Base-by-base conservation (phyloP, 768 basidiomycete species). In the Russula foetens region DNA sequence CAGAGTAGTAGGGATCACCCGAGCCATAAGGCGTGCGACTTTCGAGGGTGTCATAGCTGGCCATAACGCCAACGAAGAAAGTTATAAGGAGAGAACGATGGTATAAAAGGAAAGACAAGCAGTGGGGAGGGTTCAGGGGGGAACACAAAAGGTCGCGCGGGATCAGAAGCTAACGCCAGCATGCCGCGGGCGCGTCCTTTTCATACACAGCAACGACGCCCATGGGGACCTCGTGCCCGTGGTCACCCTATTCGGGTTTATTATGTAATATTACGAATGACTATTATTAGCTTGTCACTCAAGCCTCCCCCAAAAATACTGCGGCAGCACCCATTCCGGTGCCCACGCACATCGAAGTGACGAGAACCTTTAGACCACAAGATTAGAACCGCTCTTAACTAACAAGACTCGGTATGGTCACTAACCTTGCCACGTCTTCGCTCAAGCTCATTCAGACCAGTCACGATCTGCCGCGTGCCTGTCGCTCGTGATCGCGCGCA, bases 261-360 rank as follows among this genome's bases (percentile, higher is more conserved):
- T 46, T 17, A 49, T 7, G 14, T 41, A 19, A 35, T 23, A 9
- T 0, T 29, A 35, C 35, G 14, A 7, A 35, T 6, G n/a, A n/a
- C n/a, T n/a, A n/a, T n/a, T n/a, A n/a, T 35, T 35, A 35, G 35
- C 9, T 35, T 11, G 2, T 19, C 7, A 51, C 44, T n/a, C n/a
- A 14, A 54, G 69, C 7, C 38, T 88, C 86, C 52, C 80, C 75
- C 2, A 90, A 72, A 71, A 91, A 90, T 17, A 90, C 76, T 0
- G 76, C 85, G 21, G 88, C 90, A 9, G 90, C 92, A n/a, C 91
- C 91, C 90, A 92, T 92, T n/a, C 92, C 90, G 14, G 86, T 86
- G 19, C 87, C 84, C 7, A 95, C 86, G 68, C 92, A 94, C 91
- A 94, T 94, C 15, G 84, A 85, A 3, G 90, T 92, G n/a, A 92